Evolutionary conservation across 345 rosid species (phyloP), one percentile per base, ranked within the genome.

Genomic region (sweet orange (Citrus sinensis)): DNA sequence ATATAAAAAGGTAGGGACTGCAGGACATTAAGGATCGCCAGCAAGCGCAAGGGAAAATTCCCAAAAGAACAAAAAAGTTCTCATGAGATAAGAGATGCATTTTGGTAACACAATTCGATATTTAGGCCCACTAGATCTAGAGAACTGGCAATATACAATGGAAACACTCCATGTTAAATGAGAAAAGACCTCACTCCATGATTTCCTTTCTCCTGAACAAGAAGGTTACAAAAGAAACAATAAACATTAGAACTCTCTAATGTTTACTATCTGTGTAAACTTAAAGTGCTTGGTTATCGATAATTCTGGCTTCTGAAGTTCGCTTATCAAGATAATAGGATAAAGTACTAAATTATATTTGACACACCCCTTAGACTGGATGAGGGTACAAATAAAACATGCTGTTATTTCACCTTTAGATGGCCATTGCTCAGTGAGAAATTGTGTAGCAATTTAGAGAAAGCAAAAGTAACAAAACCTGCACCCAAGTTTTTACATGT

Each of bases 1-100:
- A 79, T 93, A 93, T 3, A 91, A 83, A 81, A 86, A 95, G 29
- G 96, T 82, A 30, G 99, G 97, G 59, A 92, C 97, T 92, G 92
- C 87, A 91, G 60, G 77, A 75, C 39, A 72, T 58, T 22, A 32
- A 68, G 40, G 74, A 77, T 55, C 65, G 79, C 83, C 56, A 83
- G 79, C 76, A 74, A 62, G 9, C 8, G 20, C 29, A 70, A 35
- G 24, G n/a, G 9, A 54, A 39, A 72, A 17, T 37, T 65, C 66
- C 40, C 13, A 55, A n/a, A 69, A 29, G 51, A 49, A 10, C 7
- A 51, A 42, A 55, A 42, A 34, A 7, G 1, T 11, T 42, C 14
- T 42, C 49, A 42, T 42, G 49, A 10, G 14, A 11, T 10, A 11
- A 27, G 32, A 62, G 32, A 11, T n/a, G 6, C 35, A 58, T 30